phyloP scores from a whole-genome alignment of 192 early-diverging fungal species.

The Backusella mclennaniae region DNA sequence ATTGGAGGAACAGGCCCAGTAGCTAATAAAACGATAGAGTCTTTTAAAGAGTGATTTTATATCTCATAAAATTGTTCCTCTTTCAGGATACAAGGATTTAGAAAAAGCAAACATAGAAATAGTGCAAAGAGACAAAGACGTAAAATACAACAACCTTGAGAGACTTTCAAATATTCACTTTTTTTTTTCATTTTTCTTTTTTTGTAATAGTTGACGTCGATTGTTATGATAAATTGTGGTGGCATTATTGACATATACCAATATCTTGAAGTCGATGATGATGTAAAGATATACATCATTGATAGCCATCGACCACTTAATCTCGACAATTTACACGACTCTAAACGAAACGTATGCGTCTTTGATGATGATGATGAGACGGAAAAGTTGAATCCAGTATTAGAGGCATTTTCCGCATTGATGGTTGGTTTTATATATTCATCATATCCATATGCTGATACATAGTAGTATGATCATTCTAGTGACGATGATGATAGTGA shows the following conservation, averaged over 20 bases:
- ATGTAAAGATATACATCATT: constrained; percentile 73
- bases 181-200: neutral
- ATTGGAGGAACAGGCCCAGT: no score
- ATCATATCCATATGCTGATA: neutral
- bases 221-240: constrained; percentile 88
- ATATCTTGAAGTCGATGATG: constrained; percentile 42
- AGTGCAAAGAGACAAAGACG: constrained; percentile 51
- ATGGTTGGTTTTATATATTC: constrained; percentile 43
- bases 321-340: constrained; percentile 76
- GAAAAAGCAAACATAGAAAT: constrained; percentile 49
- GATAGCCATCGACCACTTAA: constrained; percentile 90
- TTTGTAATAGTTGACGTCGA: constrained; percentile 56
- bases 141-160: constrained; percentile 7
- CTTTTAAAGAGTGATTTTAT: constrained; percentile 82
- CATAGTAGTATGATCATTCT: neutral
- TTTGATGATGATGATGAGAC: constrained; percentile 88
- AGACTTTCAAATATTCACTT: neutral
- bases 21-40: constrained; percentile 32
- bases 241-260: constrained; percentile 73
- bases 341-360: constrained; percentile 70
- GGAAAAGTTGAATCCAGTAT: constrained; percentile 58
- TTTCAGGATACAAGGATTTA: constrained; percentile 65
- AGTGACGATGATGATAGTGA: constrained; percentile 32
- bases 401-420: constrained; percentile 65
- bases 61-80: constrained; percentile 79